Base-by-base conservation (phyloP, 192 early-diverging fungal species). In the Backusella macrospora region DNA sequence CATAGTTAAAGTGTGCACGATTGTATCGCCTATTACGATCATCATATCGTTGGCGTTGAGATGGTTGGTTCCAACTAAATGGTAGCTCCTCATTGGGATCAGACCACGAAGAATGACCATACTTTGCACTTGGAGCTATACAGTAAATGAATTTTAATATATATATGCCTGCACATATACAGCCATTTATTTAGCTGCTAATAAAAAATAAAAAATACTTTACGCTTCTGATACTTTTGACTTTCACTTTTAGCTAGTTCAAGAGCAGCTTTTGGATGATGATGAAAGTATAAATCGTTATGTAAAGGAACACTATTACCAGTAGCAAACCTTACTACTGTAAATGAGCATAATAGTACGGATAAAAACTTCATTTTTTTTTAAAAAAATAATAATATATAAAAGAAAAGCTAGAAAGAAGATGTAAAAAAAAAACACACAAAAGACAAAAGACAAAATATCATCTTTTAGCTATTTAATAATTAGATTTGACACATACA, bases 201-300 rank as follows among this genome's bases (percentile, higher is more conserved):
- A 23, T 18, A 12, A 38, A n/a, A 18, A 46, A 46, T 37, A 29
- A 7, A 48, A 12, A 21, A 39, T 16, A 49, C 29, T 47, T 46
- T 44, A 29, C 23, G 43, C n/a, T 39, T 40, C n/a, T 40, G 37
- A 23, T 16, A 59, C 10, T 59, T 59, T 59, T 66, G 18, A 5
- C 37, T 39, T 18, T n/a, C 15, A 44, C n/a, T 66, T 37, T 66
- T 66, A 23, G 29, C 65, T 66, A 21, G 15, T 37, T 39, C 65
- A 66, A 8, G 65, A 70, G 47, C 68, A 9, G 3, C 29, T 13
- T 62, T 29, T 10, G 70, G 70, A 44, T 71, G 70, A 62, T 71
- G 70, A 43, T 59, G 49, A 59, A 42, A 71, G 55, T 71, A 71
- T 10, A 71, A 40, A 59, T 71, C 70, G 15, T 69, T 69, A 29